Conservation (phyloP, 345 rosid species). For the Aurinia saxatilis region DNA sequence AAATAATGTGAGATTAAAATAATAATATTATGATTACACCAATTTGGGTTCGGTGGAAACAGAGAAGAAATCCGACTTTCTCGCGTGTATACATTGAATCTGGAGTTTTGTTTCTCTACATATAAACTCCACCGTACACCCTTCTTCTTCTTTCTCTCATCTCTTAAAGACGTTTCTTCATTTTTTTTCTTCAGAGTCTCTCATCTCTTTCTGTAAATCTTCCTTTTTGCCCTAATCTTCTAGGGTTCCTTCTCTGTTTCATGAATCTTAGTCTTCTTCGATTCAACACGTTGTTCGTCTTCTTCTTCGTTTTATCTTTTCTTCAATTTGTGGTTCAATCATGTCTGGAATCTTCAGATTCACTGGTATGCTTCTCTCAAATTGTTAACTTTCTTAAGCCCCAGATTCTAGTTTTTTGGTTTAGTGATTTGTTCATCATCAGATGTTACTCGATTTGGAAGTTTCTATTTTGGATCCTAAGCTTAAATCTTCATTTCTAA, state of each 20-base stretch:
- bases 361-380: slow-evolving; percentile 42
- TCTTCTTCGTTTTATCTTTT: slow-evolving; percentile 12
- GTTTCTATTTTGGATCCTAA: neutral
- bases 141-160: neutral
- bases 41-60: slow-evolving; percentile 22
- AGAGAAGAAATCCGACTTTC: slow-evolving; percentile 40
- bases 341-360: slow-evolving; percentile 76
- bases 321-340: slow-evolving; percentile 41
- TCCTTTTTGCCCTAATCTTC: slow-evolving; percentile 72
- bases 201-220: neutral
- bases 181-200: neutral
- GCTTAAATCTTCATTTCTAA: neutral
- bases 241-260: slow-evolving; percentile 59
- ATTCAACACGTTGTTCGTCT: slow-evolving; percentile 5
- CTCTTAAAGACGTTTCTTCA: slow-evolving; percentile 16
- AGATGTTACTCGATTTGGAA: neutral
- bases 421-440: slow-evolving; percentile 7
- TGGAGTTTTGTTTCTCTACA: slow-evolving; percentile 21
- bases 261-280: slow-evolving; percentile 40
- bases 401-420: neutral
- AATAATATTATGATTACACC: neutral
- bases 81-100: slow-evolving; percentile 61
- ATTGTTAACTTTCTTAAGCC: neutral
- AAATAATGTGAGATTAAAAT: neutral
- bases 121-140: neutral